Base-by-base conservation (phyloP, 2,329 filamentous ascomycete species). In the Colletotrichum truncatum region DNA sequence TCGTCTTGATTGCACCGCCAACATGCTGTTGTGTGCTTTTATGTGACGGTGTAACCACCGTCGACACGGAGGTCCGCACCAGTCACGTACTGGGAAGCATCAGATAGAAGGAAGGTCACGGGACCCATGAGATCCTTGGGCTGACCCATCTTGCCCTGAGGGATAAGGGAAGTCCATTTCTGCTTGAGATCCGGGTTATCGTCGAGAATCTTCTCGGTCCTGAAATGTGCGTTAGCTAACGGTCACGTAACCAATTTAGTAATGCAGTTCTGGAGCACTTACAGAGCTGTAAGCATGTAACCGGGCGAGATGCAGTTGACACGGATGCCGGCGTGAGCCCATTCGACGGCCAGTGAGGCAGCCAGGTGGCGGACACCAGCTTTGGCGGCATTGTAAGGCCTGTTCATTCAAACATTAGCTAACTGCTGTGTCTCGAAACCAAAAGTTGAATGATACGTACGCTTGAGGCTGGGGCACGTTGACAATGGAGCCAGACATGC, bases 301-400 rank as follows among this genome's bases (percentile, higher is more conserved):
- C 96, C 95, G 0, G 95, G 95, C 28, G 91, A 94, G 76, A 98
- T 96, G 79, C 93, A 96, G 82, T 98, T 98, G 70, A 98, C 95
- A 34, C 95, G 89, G 74, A 98, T 97, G 70, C 91, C 91, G 36
- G 91, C 89, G 70, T 90, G 85, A 0, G 95, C 94, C 95, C 96
- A 98, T 79, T 98, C 96, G 53, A 98, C 94, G 34, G 94, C 94
- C 72, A 98, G 85, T 69, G 92, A 96, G 36, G 92, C 87, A 11
- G 93, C 94, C 66, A 98, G 81, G 79, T 98, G 95, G 67, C 94
- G 87, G 46, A 98, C 92, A 10, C 93, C 96, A 34, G 96, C 95
- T 81, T 98, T 98, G 67, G 94, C 89, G 5, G 92, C 93, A 75
- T 98, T 98, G 82, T 98, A 98, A 0, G 94, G 94, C 46, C 85